Percentiles rank a stretch among this genome's conserved stretches.
Conservation (phyloP, 2,329 filamentous ascomycete species). For the Cladophialophora carrionii region DNA sequence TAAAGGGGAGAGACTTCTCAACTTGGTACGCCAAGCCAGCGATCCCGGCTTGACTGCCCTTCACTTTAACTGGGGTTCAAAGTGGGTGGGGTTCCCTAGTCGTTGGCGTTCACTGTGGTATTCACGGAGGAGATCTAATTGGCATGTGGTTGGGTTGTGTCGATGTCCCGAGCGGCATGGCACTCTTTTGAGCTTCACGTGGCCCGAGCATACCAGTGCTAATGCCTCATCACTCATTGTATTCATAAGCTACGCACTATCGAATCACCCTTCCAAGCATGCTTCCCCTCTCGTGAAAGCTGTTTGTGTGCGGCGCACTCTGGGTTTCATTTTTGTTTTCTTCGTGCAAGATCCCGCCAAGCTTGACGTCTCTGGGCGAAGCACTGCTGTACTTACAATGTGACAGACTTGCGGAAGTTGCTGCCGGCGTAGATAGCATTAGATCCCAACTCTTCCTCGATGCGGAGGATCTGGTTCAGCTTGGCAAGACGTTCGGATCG, state of each 20-base stretch:
- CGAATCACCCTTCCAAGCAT: neutral
- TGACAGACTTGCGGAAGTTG: slow-evolving; percentile 89
- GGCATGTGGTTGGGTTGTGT: neutral
- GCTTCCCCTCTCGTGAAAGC: neutral
- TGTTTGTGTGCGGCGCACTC: neutral
- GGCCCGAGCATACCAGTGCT: neutral
- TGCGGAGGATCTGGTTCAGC: slow-evolving; percentile 99
- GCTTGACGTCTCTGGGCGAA: neutral
- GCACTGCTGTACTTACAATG: slow-evolving; percentile 65
- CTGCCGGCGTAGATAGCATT: slow-evolving; percentile 88
- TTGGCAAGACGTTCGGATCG: slow-evolving; percentile 98
- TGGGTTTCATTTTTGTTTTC: neutral
- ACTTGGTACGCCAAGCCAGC: neutral
- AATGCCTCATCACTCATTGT: neutral
- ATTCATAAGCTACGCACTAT: neutral
- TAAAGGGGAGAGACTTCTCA: neutral
- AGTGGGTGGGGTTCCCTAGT: neutral
- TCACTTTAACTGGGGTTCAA: neutral
- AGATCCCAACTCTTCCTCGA: slow-evolving; percentile 96
- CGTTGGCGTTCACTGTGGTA: neutral
- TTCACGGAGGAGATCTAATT: neutral
- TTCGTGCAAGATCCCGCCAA: neutral
- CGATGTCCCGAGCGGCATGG: neutral
- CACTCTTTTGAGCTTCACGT: neutral
- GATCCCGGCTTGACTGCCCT: neutral